Base-by-base conservation (phyloP, 331 rosid genomes). In the Phaseolus coccineus region DNA sequence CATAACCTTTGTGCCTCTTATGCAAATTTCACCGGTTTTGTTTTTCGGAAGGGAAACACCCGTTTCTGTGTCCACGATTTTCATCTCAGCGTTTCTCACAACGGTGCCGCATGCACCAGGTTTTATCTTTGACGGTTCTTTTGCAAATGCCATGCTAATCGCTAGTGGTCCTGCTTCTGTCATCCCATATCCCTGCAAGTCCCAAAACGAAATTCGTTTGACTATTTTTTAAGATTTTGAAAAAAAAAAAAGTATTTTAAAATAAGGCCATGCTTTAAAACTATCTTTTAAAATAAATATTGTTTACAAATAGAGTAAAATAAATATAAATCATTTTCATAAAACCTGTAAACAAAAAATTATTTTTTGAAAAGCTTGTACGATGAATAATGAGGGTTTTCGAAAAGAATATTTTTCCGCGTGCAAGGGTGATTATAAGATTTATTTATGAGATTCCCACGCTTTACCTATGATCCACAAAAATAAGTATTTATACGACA, bases 141-240 rank as follows among this genome's bases (percentile, higher is more conserved):
- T 93, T 5, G 98, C 98, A 77, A 91, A 91, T 14, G 88, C 90
- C 74, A 91, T 47, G 80, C 93, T 87, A 80, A 91, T 88, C 0
- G 90, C 44, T 0, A 93, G 81, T 6, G 97, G 94, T 0, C 98
- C 98, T 1, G 90, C 98, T 75, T 93, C 98, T 5, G 98, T 93
- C 98, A 93, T 93, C 9, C 98, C 98, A 53, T 93, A 91, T 2
- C 98, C 98, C 97, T 92, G 66, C 22, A 19, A 19, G 22, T 19
- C 22, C 22, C 22, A 19, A 19, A 19, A 19, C 22, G 22, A 19
- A 19, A 19, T 19, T 19, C 22, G 22, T 19, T 19, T 19, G 22
- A 19, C 22, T 19, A 19, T 19, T 19, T 19, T 19, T 19, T 19
- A 19, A 19, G 22, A 19, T 19, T 19, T 19, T 33, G 39, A 4